Conservation (phyloP, 2,329 filamentous ascomycete species). For the Botryotinia narcissicola region DNA sequence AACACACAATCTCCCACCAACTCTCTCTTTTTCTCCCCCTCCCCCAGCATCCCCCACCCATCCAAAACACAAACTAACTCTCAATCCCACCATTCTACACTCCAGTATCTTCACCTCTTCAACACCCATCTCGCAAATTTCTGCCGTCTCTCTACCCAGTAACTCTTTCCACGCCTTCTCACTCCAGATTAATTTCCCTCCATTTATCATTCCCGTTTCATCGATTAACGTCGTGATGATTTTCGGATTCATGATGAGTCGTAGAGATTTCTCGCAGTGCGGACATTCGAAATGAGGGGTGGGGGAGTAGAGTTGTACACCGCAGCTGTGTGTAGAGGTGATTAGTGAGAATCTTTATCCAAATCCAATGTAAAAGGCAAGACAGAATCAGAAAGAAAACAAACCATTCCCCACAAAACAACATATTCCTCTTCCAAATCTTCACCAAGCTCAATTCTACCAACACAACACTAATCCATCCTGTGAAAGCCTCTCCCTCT, state of each 20-base stretch:
- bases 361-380: neutral
- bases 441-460: conserved; percentile 34
- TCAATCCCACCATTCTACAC: conserved; percentile 49
- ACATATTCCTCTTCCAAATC: conserved; percentile 36
- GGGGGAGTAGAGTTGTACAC: conserved; percentile 54
- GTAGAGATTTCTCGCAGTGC: conserved; percentile 39
- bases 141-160: conserved; percentile 45
- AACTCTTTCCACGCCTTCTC: conserved; percentile 52
- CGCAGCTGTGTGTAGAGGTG: conserved; percentile 45
- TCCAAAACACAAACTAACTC: conserved; percentile 55
- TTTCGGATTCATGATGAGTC: conserved; percentile 43
- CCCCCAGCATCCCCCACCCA: conserved; percentile 42
- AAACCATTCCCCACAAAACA: conserved; percentile 45
- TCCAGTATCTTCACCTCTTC: conserved; percentile 50
- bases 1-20: conserved; percentile 2
- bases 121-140: conserved; percentile 41
- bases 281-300: conserved; percentile 40
- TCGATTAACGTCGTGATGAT: conserved; percentile 46
- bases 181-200: conserved; percentile 54
- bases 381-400: neutral
- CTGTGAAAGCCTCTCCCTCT: conserved; percentile 40
- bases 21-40: neutral
- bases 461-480: conserved; percentile 40
- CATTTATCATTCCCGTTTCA: conserved; percentile 53
- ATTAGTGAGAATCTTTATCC: neutral